A percentile compares a stretch with the other conserved stretches of the same genome.
Conservation (phyloP, 768 basidiomycete genomes). For the Podaxis rugospora region DNA sequence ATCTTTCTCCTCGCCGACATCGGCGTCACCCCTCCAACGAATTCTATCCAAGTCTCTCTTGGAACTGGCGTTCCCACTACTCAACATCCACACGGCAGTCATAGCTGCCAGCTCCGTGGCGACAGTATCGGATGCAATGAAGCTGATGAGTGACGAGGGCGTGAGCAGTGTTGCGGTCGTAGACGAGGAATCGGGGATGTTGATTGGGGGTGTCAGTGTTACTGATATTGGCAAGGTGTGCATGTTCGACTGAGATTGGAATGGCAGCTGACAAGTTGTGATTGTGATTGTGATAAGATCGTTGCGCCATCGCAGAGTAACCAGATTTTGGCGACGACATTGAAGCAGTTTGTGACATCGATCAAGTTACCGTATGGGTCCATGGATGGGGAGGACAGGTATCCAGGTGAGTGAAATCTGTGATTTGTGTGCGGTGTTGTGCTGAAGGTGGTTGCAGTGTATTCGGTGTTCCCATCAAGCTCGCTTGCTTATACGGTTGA, state of each 20-base stretch:
- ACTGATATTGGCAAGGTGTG: conserved; percentile 75
- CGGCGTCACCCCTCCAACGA: conserved; percentile 24
- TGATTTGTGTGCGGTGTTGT: neutral
- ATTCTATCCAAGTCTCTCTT: conserved; percentile 53
- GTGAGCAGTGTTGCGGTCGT: conserved; percentile 80
- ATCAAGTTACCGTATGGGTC: conserved; percentile 77
- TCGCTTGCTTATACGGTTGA: conserved; percentile 68
- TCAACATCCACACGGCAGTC: conserved; percentile 59
- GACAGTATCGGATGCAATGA: conserved; percentile 77
- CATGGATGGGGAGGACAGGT: conserved; percentile 74
- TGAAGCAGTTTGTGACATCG: conserved; percentile 63
- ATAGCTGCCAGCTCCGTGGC: conserved; percentile 57
- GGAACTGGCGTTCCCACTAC: conserved; percentile 56
- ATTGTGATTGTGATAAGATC: conserved; percentile 44
- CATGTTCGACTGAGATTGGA: neutral
- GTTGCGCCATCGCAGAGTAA: conserved; percentile 81
- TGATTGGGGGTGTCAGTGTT: conserved; percentile 77
- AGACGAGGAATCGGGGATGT: conserved; percentile 55
- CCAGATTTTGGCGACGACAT: conserved; percentile 62
- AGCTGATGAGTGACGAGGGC: conserved; percentile 79
- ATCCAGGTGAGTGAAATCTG: conserved; percentile 49
- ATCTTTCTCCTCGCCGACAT: neutral
- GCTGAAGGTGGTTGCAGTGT: conserved; percentile 41
- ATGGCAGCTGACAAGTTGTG: neutral
- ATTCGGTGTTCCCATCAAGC: conserved; percentile 65